Base-by-base conservation (phyloP, 1,139 yeast species). In the Suhomyces bokatorum region DNA sequence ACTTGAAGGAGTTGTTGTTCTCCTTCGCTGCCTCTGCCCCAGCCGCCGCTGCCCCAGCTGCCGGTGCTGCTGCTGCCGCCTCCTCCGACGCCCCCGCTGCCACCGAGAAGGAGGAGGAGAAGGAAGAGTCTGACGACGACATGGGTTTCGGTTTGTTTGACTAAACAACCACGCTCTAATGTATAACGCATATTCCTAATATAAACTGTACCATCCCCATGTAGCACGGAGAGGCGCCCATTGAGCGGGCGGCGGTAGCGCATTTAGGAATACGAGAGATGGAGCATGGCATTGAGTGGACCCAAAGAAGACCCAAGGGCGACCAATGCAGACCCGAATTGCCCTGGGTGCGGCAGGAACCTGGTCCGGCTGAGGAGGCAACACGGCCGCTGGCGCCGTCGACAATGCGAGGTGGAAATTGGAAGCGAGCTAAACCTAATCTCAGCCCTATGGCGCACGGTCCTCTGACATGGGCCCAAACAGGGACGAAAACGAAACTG, bases 121-220 rank as follows among this genome's bases (percentile, higher is more conserved):
- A 76, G 61, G 82, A 75, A 62, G 65, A 62, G 47, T 77, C 76
- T 60, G 85, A 82, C 65, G 89, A 83, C 74, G 89, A 83, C 75
- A 83, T 84, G 90, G 90, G 89, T 62, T 82, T 84, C 85, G 90
- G 90, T 77, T 81, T 84, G 74, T 84, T 84, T 78, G 90, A 85
- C 77, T 85, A 84, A 73, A 61, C 50, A 35, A n/a, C n/a, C n/a
- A n/a, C n/a, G n/a, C 11, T 20, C 28, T 32, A 37, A 33, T 34
- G 28, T 16, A 22, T 42, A 28, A 39, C 22, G 38, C 38, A 35
- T 35, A 35, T 35, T 35, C 38, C 38, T 35, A 35, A 35, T 35
- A 35, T 35, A 35, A 35, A 35, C 38, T 35, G 38, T 27, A 28
- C 38, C 32, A 28, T 35, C 38, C 4, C 11, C 16, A 5, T 12